These are phyloP conservation scores for Pythium phragmitis DNA, from an alignment of 352 stramenopile species.

Conservation along the genomic window DNA sequence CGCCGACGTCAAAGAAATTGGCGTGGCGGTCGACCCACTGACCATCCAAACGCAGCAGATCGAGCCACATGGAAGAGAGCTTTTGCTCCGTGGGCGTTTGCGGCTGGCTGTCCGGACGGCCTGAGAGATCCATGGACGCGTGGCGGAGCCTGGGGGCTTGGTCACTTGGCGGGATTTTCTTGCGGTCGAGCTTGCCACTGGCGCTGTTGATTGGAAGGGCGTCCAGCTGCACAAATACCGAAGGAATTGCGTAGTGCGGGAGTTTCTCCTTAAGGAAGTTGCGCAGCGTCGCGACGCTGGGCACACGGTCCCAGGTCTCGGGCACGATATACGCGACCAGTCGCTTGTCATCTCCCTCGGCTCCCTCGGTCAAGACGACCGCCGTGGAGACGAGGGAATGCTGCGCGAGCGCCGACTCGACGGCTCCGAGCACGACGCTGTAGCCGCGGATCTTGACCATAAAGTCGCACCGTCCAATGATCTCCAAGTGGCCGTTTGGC, in stretches of 20 bases:
- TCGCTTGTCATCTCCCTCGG: constrained; percentile 85
- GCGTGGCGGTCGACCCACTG: constrained; percentile 53
- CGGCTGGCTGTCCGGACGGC: constrained; percentile 39
- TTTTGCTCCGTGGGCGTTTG: constrained; percentile 61
- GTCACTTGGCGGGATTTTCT: constrained; percentile 78
- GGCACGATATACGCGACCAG: constrained; percentile 92
- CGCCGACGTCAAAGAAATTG: constrained; percentile 83
- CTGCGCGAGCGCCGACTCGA: constrained; percentile 89
- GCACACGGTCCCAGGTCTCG: constrained; percentile 66
- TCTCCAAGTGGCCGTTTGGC: constrained; percentile 88
- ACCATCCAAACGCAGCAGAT: constrained; percentile 63
- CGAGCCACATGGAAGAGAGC: constrained; percentile 61
- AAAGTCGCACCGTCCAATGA: constrained; percentile 93
- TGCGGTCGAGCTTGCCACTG: constrained; percentile 89
- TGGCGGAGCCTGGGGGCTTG: constrained; percentile 64
- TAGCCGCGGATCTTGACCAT: constrained; percentile 97
- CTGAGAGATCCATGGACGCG: constrained; percentile 71
- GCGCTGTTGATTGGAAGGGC: constrained; percentile 85
- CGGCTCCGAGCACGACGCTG: constrained; percentile 90
- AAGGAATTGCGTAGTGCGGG: constrained; percentile 82
- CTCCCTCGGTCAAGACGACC: constrained; percentile 89
- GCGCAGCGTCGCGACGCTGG: constrained; percentile 59
- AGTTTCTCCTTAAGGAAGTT: constrained; percentile 74
- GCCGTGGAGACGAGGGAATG: constrained; percentile 82
- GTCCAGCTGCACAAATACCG: constrained; percentile 78